Evolutionary conservation across 768 basidiomycete species (phyloP), one percentile per base, ranked within the genome.

Genomic region (Rubroboletus pulcherrimus): DNA sequence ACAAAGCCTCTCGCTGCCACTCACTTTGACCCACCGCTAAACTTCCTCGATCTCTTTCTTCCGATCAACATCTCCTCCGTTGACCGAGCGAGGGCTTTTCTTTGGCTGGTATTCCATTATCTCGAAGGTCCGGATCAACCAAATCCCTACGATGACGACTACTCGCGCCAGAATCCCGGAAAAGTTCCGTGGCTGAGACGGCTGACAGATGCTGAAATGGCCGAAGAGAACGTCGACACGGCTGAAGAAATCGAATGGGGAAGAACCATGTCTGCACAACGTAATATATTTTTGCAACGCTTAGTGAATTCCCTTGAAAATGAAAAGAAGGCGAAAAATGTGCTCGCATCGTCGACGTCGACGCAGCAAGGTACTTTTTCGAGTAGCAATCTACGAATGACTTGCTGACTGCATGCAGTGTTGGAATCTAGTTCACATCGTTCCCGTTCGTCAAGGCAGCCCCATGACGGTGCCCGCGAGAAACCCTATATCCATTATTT

Each of bases 21-120:
- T 34, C 91, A 93, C 73, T 93, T 93, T 65, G 89, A 91, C 45
- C 78, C 83, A 19, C 78, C 75, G 11, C 64, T 89, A 34, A 89
- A 90, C 67, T 88, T 94, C 57, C 76, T 92, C 42, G 92, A 95
- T 72, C 77, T 95, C 39, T 95, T 95, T 70, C 78, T 91, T 39
- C 89, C 91, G 38, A 84, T 85, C 63, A 79, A 80, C 43, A 75
- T 92, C 35, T 80, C 86, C 11, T 91, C 92, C 3, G 70, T 71
- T 4, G 85, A 87, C 58, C 87, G 93, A 31, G 91, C 89, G 6
- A 76, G 75, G 53, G 89, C 84, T 4, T 91, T 96, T 69, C 78
- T 96, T 30, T 93, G 90, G 88, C 78, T 93, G 54, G 73, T 92
- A 47, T 93, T 83, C 70, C 79, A 90, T 66, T 93, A 94, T 69